phyloP scores from a whole-genome alignment of 2,329 filamentous ascomycete species.

The Scedosporium dehoogii region DNA sequence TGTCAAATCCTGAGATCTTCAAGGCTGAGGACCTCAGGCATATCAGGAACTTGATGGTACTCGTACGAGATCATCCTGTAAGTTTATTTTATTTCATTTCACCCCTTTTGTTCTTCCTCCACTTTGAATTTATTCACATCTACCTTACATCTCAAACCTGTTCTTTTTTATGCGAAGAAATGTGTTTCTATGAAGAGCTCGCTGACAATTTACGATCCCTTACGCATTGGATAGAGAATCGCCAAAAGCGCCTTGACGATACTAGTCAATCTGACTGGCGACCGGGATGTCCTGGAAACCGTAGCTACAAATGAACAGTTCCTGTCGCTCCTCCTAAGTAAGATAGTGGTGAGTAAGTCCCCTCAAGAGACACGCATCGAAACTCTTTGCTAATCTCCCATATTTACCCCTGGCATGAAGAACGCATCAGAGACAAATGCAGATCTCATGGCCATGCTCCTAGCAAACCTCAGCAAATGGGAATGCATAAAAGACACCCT shows the following conservation, averaged over 20 bases:
- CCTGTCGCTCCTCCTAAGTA: slow-evolving; percentile 59
- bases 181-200: not conserved
- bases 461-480: slow-evolving; percentile 83
- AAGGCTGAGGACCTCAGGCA: slow-evolving; percentile 71
- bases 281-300: slow-evolving; percentile 62
- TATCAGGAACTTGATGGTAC: slow-evolving; percentile 75
- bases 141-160: no score
- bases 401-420: slow-evolving; percentile 25
- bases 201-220: not conserved
- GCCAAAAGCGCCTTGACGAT: slow-evolving; percentile 89
- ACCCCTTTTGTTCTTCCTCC: not conserved
- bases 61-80: slow-evolving; percentile 76
- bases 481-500: slow-evolving; percentile 62
- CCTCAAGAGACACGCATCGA: not conserved
- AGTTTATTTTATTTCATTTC: slow-evolving; percentile 20
- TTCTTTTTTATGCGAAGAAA: not conserved
- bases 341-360: slow-evolving; percentile 52
- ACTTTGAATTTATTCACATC: no score
- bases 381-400: not conserved
- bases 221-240: slow-evolving; percentile 52
- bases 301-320: slow-evolving; percentile 75
- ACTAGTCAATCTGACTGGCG: slow-evolving; percentile 75
- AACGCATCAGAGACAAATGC: slow-evolving; percentile 68
- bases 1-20: slow-evolving; percentile 67
- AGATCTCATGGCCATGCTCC: slow-evolving; percentile 79